Percentiles rank a stretch among this genome's conserved stretches.
phyloP scores from a whole-genome alignment of 345 rosid species.

The Gossypium rotundifolium region DNA sequence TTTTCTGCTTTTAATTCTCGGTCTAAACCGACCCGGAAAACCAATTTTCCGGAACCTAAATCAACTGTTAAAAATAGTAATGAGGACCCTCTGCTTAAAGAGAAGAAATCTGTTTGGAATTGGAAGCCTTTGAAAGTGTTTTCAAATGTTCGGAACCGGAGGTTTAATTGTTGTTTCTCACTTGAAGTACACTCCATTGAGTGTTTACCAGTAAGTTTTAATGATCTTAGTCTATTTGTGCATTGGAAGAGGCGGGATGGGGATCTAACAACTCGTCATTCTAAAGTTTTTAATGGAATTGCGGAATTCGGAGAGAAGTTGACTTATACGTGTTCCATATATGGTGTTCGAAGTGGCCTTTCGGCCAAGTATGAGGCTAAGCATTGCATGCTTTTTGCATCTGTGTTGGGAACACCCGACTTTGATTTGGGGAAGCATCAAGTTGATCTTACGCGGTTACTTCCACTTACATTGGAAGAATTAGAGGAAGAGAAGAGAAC shows the following conservation, averaged over 20 bases:
- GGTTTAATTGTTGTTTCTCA: constrained; percentile 74
- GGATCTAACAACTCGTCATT: constrained; percentile 48
- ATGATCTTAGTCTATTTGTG: constrained; percentile 54
- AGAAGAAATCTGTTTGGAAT: constrained; percentile 81
- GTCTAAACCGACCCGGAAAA: constrained; percentile 39
- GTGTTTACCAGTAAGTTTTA: constrained; percentile 53
- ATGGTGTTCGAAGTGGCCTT: constrained; percentile 81
- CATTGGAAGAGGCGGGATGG: constrained; percentile 92
- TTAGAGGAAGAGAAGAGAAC: constrained; percentile 86
- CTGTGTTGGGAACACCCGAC: constrained; percentile 52
- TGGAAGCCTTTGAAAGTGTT: constrained; percentile 85
- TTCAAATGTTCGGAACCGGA: constrained; percentile 50
- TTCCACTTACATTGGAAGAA: constrained; percentile 90
- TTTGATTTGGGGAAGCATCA: constrained; percentile 95
- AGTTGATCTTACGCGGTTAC: constrained; percentile 81
- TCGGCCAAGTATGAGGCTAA: constrained; percentile 94
- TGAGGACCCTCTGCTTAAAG: constrained; percentile 48
- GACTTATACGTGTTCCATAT: constrained; percentile 60
- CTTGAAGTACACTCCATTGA: constrained; percentile 71
- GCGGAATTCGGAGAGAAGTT: constrained; percentile 72
- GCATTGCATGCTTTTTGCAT: constrained; percentile 74
- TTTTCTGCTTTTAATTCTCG: constrained; percentile 27
- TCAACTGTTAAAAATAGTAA: constrained; percentile 23
- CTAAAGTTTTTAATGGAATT: constrained; percentile 50
- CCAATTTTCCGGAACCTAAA: constrained; percentile 33